These are phyloP conservation scores for Rhizopogon parksii DNA, from an alignment of 1,284 basidiomycete genomes.

Conservation along the genomic window DNA sequence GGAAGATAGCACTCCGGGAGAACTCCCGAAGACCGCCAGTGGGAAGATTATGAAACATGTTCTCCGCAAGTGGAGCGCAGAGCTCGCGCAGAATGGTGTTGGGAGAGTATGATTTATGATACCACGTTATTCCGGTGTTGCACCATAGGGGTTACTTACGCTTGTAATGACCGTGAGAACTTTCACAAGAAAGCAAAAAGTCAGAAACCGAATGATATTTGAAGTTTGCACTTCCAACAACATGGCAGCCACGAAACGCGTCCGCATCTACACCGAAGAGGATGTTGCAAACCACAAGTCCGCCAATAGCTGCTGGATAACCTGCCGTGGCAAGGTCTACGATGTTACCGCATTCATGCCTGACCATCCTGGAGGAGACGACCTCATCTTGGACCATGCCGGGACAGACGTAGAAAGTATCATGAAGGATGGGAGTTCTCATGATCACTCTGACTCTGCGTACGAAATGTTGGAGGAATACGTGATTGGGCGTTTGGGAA, in stretches of 20 bases:
- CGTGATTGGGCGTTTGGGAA: slow-evolving; percentile 73
- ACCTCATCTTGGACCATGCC: slow-evolving; percentile 72
- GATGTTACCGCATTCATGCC: slow-evolving; percentile 68
- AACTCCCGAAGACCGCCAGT: slow-evolving; percentile 81
- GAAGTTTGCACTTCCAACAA: background rate
- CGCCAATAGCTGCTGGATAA: slow-evolving; percentile 66
- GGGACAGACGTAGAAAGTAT: slow-evolving; percentile 77
- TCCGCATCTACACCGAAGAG: slow-evolving; percentile 64
- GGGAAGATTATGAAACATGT: slow-evolving; percentile 86
- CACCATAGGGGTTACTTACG: background rate
- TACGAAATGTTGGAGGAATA: slow-evolving; percentile 92
- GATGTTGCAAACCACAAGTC: slow-evolving; percentile 61
- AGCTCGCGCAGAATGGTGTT: slow-evolving; percentile 13
- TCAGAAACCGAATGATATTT: slow-evolving; percentile 7
- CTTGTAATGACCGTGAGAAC: slow-evolving; percentile 14
- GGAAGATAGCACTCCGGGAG: slow-evolving; percentile 50
- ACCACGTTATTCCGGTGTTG: background rate
- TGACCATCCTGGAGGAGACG: slow-evolving; percentile 86
- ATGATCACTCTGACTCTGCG: slow-evolving; percentile 90
- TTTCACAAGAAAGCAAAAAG: slow-evolving; percentile 11
- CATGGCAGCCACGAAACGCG: slow-evolving; percentile 51
- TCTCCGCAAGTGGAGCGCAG: slow-evolving; percentile 34
- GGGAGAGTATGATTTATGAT: slow-evolving; percentile 6
- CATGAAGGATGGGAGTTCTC: slow-evolving; percentile 83
- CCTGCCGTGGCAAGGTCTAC: slow-evolving; percentile 69